These are phyloP conservation scores for Hyaloscypha variabilis DNA, from an alignment of 495 filamentous ascomycete species.

Conservation along the genomic window DNA sequence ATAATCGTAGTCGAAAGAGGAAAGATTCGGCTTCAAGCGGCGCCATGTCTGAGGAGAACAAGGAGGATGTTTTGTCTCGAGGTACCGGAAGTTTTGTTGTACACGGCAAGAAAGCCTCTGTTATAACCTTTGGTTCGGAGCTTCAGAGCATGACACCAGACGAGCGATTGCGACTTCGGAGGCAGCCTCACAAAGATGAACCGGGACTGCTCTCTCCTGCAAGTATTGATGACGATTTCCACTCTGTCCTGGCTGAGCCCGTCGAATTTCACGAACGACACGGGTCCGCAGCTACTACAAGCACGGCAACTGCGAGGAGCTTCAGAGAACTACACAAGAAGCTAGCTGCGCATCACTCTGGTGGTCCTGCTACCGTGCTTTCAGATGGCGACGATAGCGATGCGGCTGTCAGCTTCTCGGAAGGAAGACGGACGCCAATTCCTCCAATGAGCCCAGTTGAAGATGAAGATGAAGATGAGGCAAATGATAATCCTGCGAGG, in stretches of 20 bases:
- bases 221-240: constrained; percentile 39
- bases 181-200: constrained; percentile 29
- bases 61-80: constrained; percentile 71
- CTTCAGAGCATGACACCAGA: constrained; percentile 82
- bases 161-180: constrained; percentile 61
- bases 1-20: constrained; percentile 74
- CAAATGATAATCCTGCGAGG: constrained; percentile 4
- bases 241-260: constrained; percentile 37
- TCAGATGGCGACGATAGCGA: constrained; percentile 58
- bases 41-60: constrained; percentile 63
- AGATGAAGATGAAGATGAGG: constrained; percentile 38
- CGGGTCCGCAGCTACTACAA: constrained; percentile 55
- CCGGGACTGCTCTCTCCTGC: constrained; percentile 8
- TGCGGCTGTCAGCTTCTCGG: constrained; percentile 56
- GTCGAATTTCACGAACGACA: constrained; percentile 44
- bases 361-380: constrained; percentile 41
- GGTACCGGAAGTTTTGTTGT: constrained; percentile 89
- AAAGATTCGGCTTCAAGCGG: constrained; percentile 70
- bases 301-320: constrained; percentile 57
- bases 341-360: constrained; percentile 39
- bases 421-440: constrained; percentile 55
- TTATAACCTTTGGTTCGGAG: constrained; percentile 91
- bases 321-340: constrained; percentile 52
- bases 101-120: constrained; percentile 96
- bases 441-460: constrained; percentile 54